These are phyloP conservation scores for Aphelidium insulamus DNA, from an alignment of 371 early-diverging fungal species.

Conservation along the genomic window DNA sequence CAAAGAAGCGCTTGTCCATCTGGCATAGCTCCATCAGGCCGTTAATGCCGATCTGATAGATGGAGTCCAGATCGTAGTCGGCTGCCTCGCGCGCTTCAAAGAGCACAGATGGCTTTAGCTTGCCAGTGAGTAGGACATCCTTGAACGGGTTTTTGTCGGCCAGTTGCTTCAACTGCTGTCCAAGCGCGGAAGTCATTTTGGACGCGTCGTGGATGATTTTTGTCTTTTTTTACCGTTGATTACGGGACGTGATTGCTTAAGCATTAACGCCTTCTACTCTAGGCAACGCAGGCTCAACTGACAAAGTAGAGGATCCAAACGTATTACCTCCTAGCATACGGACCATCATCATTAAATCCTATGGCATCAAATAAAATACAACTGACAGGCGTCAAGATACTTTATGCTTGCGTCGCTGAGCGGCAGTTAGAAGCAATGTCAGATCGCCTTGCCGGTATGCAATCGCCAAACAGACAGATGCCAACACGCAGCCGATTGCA, in stretches of 20 bases:
- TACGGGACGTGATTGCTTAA: no score
- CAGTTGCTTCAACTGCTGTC: constrained; percentile 40
- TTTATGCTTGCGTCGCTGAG: no score
- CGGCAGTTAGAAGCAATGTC: no score
- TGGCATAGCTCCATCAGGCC: constrained; percentile 53
- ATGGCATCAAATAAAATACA: no score
- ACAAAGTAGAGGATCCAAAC: neutral
- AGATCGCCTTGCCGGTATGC: no score
- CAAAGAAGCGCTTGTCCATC: constrained; percentile 33
- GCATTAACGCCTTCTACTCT: neutral
- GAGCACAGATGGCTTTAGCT: constrained; percentile 46
- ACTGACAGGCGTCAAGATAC: no score
- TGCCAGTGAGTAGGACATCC: constrained; percentile 15
- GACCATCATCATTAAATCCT: no score
- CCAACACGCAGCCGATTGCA: no score
- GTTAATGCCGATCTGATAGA: constrained; percentile 55
- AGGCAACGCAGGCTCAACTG: neutral
- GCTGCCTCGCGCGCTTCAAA: constrained; percentile 65
- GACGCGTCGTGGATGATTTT: neutral
- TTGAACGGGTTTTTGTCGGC: constrained; percentile 34
- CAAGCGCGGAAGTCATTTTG: constrained; percentile 26
- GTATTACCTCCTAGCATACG: no score
- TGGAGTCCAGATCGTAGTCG: constrained; percentile 64
- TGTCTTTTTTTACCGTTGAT: neutral
- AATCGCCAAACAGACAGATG: no score